Conservation (phyloP, 2,329 filamentous ascomycete genomes). For the Fusarium sarcochroum region DNA sequence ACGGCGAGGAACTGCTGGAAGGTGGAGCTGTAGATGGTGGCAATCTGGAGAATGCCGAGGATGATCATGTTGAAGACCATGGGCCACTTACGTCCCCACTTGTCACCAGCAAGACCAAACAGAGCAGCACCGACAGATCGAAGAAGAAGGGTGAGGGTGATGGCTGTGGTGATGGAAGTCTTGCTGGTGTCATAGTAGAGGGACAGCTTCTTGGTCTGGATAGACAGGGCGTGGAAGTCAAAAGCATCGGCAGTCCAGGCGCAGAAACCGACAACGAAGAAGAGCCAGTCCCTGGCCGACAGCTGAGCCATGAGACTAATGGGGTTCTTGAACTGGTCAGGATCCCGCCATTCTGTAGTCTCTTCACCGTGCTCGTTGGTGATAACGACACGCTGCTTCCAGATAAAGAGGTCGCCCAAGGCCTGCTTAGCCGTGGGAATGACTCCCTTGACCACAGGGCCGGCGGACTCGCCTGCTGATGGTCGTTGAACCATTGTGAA, state of each 20-base stretch:
- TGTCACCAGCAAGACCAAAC: constrained; percentile 84
- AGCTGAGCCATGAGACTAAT: constrained; percentile 77
- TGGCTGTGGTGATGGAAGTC: constrained; percentile 80
- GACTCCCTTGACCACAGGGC: constrained; percentile 76
- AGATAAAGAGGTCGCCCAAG: constrained; percentile 75
- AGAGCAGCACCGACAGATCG: constrained; percentile 80
- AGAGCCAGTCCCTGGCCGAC: constrained; percentile 77
- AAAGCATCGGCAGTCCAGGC: constrained; percentile 88
- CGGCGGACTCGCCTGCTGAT: constrained; percentile 65
- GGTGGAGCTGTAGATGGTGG: constrained; percentile 81
- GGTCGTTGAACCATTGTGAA: constrained; percentile 22
- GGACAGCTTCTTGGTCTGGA: constrained; percentile 80
- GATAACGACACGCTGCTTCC: constrained; percentile 80
- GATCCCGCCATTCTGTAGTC: constrained; percentile 76
- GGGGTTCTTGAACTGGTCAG: constrained; percentile 78
- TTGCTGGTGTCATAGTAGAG: constrained; percentile 64
- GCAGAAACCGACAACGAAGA: constrained; percentile 80
- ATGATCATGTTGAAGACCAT: constrained; percentile 86
- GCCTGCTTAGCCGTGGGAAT: constrained; percentile 75
- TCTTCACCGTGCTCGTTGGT: constrained; percentile 75
- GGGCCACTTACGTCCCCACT: constrained; percentile 86
- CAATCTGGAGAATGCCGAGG: constrained; percentile 76
- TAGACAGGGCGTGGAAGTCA: constrained; percentile 85
- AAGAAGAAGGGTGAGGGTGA: constrained; percentile 81
- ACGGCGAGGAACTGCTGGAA: constrained; percentile 83